phyloP scores from a whole-genome alignment of 148 eudicot genomes.

The Vaccinium myrtillus region DNA sequence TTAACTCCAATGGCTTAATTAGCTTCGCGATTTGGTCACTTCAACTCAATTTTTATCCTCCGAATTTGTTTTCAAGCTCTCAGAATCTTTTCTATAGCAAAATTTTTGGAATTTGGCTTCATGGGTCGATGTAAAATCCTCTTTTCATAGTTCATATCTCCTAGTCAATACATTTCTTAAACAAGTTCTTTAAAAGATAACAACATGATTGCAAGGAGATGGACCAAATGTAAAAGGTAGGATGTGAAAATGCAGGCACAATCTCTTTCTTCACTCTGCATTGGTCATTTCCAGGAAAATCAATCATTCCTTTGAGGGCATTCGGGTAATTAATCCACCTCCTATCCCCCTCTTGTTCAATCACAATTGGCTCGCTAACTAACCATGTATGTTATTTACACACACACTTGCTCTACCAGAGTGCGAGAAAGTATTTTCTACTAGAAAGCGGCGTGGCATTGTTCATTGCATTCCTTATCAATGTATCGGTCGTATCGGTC shows the following conservation, averaged over 20 bases:
- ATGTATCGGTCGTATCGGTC: constrained; percentile 13
- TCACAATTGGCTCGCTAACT: not conserved
- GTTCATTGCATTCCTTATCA: constrained; percentile 21
- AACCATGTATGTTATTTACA: not conserved
- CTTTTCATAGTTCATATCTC: not conserved
- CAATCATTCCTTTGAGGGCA: constrained; percentile 8
- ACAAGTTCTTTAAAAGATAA: not conserved
- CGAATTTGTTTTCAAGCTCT: too few relatives aligned
- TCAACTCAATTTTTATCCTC: too few relatives aligned
- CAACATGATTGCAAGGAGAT: not conserved
- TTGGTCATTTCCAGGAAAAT: constrained; percentile 21
- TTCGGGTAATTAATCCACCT: not conserved
- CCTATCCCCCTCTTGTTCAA: not conserved
- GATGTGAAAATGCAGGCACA: constrained; percentile 13
- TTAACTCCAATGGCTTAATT: too few relatives aligned
- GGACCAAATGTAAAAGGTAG: not conserved
- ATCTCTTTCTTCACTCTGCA: constrained; percentile 17
- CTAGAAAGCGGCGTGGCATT: constrained; percentile 11
- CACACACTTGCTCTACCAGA: not conserved
- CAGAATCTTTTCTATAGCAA: too few relatives aligned
- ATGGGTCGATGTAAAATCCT: too few relatives aligned
- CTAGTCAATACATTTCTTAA: not conserved
- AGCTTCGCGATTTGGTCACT: too few relatives aligned
- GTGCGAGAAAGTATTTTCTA: constrained; percentile 20
- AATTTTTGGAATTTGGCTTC: too few relatives aligned